Evolutionary conservation across 495 filamentous ascomycete species (phyloP).

Genomic region (Neurospora sp.): DNA sequence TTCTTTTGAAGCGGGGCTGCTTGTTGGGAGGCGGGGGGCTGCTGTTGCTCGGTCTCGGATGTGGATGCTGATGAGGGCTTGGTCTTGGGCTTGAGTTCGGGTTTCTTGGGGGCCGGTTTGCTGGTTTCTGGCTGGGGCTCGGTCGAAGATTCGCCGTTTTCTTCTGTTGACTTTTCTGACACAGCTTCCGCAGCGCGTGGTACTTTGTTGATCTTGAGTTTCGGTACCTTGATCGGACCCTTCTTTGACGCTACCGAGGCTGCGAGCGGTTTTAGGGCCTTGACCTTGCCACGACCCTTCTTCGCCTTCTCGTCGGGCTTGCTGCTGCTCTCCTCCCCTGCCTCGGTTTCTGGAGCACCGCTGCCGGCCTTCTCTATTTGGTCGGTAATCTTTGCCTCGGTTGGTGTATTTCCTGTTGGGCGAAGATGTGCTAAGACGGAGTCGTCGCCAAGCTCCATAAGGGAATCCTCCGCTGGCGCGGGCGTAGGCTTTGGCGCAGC

Average conservation of each 20-base stretch:
- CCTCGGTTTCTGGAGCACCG: background rate
- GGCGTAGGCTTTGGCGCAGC: slow-evolving; percentile 5
- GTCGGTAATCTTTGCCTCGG: slow-evolving; percentile 43
- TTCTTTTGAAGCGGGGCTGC: slow-evolving; percentile 41
- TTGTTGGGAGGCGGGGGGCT: background rate
- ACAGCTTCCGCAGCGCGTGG: background rate
- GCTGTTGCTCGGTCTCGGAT: background rate
- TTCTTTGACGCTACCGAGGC: background rate
- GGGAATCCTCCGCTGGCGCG: slow-evolving; percentile 3
- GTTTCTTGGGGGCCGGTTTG: slow-evolving; percentile 11
- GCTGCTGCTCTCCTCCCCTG: background rate
- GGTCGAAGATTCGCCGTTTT: slow-evolving; percentile 4
- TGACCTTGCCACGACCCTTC: slow-evolving; percentile 3
- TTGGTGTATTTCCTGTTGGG: slow-evolving; percentile 6
- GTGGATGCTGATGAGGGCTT: background rate
- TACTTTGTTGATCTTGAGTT: background rate
- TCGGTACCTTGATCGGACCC: background rate
- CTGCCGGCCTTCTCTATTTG: background rate
- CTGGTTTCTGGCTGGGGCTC: slow-evolving; percentile 15
- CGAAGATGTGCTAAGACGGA: slow-evolving; percentile 11
- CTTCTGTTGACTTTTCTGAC: slow-evolving; percentile 10
- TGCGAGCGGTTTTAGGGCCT: background rate
- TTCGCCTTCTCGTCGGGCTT: slow-evolving; percentile 18
- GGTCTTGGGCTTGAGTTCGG: background rate
- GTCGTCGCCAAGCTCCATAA: slow-evolving; percentile 5